Base-by-base conservation (phyloP, 495 filamentous ascomycete species). In the Hyphodiscus hymeniophilus region DNA sequence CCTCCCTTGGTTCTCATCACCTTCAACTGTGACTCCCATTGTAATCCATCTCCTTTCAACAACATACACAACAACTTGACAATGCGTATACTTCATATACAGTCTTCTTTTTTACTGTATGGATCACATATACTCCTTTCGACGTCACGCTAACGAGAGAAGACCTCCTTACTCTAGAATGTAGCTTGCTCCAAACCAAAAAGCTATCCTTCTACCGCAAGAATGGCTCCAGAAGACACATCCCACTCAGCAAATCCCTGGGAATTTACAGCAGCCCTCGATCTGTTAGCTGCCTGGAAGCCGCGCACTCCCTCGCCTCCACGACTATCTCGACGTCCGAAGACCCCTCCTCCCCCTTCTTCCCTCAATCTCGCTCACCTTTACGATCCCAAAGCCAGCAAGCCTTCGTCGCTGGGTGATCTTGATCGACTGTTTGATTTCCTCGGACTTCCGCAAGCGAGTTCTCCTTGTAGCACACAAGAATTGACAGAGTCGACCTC, bases 351-450 rank as follows among this genome's bases (percentile, higher is more conserved):
- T 15, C 5, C 38, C 2, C 38, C 20, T n/a, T 23, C 38, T 11
- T n/a, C 24, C 3, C 18, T 46, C 18, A 21, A 22, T 4, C 18
- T 47, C 24, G 16, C 32, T 7, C 3, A 38, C 16, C 38, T 38
- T 15, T 48, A 26, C 41, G 35, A 51, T 41, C 51, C 44, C 0
- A 48, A 38, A 45, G n/a, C 34, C 8, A 48, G 28, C 16, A 21
- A 13, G 8, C 38, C 55, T 18, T 35, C 28, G 2, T 7, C 36
- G 18, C 26, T 58, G 31, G 55, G 55, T 2, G 55, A 58, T 34
- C 54, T 58, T 38, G 36, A 47, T 16, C 38, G 48, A 18, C 26
- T 54, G 7, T 48, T 42, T 16, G 15, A 24, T 17, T 54, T 50
- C 23, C 42, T 40, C 18, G 47, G 51, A 0, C 39, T 42, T 23